phyloP scores from a whole-genome alignment of 129 eudicot species.

The Pseudognaphalium luteoalbum region DNA sequence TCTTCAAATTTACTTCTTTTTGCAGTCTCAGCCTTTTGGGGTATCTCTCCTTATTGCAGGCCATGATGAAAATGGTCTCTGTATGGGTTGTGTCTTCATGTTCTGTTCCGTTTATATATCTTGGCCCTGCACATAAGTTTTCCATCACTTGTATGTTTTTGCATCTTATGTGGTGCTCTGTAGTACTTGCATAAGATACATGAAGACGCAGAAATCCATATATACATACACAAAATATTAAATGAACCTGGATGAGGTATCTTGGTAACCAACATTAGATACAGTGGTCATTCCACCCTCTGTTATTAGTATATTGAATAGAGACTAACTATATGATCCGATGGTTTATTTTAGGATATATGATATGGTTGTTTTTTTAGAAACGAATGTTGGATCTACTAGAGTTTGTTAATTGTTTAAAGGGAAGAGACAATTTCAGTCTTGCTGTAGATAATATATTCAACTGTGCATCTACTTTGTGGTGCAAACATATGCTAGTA shows the following conservation, averaged over 20 bases:
- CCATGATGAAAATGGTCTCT: conserved; percentile 92
- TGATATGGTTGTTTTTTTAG: background rate
- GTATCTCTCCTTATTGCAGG: conserved; percentile 99
- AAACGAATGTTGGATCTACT: background rate
- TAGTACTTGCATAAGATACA: background rate
- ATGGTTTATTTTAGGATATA: background rate
- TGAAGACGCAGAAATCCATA: background rate
- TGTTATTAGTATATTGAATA: background rate
- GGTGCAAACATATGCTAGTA: background rate
- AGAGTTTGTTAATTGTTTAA: too few species aligned
- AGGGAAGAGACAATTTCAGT: background rate
- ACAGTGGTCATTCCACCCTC: background rate
- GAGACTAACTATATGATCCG: background rate
- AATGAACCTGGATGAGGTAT: background rate
- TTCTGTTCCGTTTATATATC: background rate
- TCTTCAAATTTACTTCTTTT: background rate
- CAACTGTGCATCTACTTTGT: background rate
- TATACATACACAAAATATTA: background rate
- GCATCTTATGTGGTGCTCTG: background rate
- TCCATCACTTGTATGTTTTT: background rate
- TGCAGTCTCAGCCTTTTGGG: conserved; percentile 99
- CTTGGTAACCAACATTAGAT: background rate
- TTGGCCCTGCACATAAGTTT: background rate
- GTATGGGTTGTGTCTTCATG: background rate
- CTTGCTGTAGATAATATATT: background rate